Conservation (phyloP, 2,329 filamentous ascomycete species). For the Harringtonia lauricola region DNA sequence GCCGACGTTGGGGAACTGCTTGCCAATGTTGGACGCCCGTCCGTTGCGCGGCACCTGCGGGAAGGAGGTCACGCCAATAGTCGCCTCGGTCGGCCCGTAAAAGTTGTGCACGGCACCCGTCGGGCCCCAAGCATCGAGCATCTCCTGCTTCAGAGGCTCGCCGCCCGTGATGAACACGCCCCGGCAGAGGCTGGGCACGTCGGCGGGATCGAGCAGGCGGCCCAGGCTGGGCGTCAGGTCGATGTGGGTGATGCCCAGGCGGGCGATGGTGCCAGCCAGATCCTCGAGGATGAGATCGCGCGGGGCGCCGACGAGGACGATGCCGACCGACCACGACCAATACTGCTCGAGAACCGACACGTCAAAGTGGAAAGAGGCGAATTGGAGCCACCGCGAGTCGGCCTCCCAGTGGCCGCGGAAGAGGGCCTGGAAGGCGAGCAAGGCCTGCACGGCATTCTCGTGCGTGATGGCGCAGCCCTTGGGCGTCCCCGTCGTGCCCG, state of each 20-base stretch:
- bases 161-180: constrained; percentile 92
- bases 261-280: constrained; percentile 59
- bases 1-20: constrained; percentile 79
- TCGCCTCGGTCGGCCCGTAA: constrained; percentile 85
- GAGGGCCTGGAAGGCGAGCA: constrained; percentile 73
- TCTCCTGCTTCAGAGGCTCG: constrained; percentile 79
- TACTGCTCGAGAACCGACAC: constrained; percentile 90
- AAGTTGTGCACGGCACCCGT: constrained; percentile 80
- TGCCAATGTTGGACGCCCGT: constrained; percentile 78
- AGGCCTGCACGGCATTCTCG: constrained; percentile 78
- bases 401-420: constrained; percentile 66
- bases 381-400: constrained; percentile 76
- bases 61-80: constrained; percentile 86
- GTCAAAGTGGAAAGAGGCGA: constrained; percentile 90
- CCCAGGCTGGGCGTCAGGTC: constrained; percentile 86
- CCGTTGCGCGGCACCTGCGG: constrained; percentile 68
- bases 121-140: constrained; percentile 75
- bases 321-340: constrained; percentile 89
- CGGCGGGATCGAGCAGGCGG: constrained; percentile 63
- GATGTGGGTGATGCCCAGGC: constrained; percentile 73
- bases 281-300: constrained; percentile 81
- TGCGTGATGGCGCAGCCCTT: constrained; percentile 87
- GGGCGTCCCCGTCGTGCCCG: constrained; percentile 74
- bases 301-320: constrained; percentile 71
- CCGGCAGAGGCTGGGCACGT: constrained; percentile 66